Evolutionary conservation across 2,329 filamentous ascomycete genomes (phyloP).

Genomic region (Sporothrix inflata): DNA sequence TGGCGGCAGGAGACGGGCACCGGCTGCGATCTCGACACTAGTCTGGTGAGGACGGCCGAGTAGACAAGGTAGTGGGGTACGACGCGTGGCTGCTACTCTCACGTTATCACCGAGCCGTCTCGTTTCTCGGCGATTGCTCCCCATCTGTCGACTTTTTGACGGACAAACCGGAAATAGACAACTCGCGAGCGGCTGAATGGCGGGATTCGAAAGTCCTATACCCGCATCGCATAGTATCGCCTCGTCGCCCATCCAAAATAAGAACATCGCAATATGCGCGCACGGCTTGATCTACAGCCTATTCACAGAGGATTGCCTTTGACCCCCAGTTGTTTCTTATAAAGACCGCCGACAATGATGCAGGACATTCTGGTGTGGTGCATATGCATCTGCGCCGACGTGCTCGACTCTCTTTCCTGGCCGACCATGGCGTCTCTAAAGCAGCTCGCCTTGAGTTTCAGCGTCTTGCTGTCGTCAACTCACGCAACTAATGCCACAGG

Average conservation of each 20-base stretch:
- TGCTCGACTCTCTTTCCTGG: not conserved
- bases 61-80: not conserved
- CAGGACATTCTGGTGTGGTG: not conserved
- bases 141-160: not conserved
- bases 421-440: not conserved
- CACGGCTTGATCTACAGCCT: not conserved
- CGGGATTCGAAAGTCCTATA: not conserved
- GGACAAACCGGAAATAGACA: not conserved
- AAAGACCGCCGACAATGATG: not conserved
- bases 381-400: not conserved
- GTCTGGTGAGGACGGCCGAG: not conserved
- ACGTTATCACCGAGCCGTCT: not conserved
- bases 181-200: not conserved
- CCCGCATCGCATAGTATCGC: not conserved
- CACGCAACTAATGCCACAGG: not conserved
- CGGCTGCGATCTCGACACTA: too few relatives aligned
- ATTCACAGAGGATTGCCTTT: not conserved
- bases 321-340: not conserved
- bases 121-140: not conserved
- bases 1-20: constrained; percentile 22
- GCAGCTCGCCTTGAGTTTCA: not conserved
- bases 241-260: not conserved
- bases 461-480: not conserved
- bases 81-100: not conserved
- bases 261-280: not conserved